A percentile compares a stretch with the other conserved stretches of the same genome.
phyloP scores from a whole-genome alignment of 495 filamentous ascomycete genomes.

The Annulohypoxylon moriforme region DNA sequence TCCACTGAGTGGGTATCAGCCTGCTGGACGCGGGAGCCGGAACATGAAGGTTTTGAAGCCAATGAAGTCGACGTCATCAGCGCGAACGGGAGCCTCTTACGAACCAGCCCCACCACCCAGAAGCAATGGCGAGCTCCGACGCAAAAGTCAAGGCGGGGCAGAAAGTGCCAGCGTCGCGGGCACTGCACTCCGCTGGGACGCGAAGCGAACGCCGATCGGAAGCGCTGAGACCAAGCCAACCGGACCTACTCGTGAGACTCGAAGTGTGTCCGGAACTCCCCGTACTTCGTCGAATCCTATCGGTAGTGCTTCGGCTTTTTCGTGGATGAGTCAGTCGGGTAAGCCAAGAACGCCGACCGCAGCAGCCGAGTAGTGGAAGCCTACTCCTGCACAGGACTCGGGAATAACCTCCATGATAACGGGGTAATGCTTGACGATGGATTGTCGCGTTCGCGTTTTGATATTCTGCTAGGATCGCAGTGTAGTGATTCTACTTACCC shows the following conservation, averaged over 20 bases:
- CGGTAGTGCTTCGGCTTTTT: conserved; percentile 92
- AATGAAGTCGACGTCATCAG: conserved; percentile 64
- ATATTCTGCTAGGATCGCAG: conserved; percentile 21
- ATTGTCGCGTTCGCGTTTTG: conserved; percentile 15
- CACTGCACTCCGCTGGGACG: conserved; percentile 52
- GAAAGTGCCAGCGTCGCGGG: conserved; percentile 46
- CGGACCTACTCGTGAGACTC: conserved; percentile 55
- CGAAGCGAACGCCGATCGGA: conserved; percentile 50
- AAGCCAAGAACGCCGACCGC: conserved; percentile 55
- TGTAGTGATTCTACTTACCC: conserved; percentile 23
- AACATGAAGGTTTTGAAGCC: conserved; percentile 85
- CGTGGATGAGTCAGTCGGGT: conserved; percentile 73
- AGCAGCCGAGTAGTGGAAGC: conserved; percentile 46
- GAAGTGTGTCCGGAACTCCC: conserved; percentile 51
- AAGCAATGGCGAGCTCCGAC: conserved; percentile 53
- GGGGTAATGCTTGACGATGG: conserved; percentile 32
- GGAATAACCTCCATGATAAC: conserved; percentile 16
- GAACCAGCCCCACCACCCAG: conserved; percentile 53
- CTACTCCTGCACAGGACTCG: background rate
- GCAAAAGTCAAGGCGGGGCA: conserved; percentile 53
- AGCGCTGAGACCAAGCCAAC: conserved; percentile 44
- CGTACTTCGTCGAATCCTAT: conserved; percentile 77
- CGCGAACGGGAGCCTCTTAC: conserved; percentile 59
- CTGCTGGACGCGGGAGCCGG: conserved; percentile 63
- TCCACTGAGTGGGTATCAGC: conserved; percentile 67